Conservation (phyloP, 1,139 yeast species). For the Hyphopichia khmerensis region DNA sequence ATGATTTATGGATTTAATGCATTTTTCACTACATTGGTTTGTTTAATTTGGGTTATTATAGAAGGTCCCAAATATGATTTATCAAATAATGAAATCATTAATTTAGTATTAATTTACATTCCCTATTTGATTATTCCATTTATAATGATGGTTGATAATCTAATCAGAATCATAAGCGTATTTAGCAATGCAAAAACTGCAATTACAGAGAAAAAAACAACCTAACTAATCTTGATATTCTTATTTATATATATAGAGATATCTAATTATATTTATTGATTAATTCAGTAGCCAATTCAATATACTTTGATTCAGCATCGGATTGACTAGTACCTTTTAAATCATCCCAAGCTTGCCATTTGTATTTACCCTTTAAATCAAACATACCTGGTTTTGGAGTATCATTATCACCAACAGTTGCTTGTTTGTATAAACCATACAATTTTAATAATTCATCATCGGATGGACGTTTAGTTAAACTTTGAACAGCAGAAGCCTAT, state of each 20-base stretch:
- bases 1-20: constrained; percentile 80
- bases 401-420: constrained; percentile 92
- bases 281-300: constrained; percentile 70
- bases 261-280: constrained; percentile 43
- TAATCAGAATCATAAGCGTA: not conserved
- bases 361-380: constrained; percentile 92
- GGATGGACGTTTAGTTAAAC: constrained; percentile 71
- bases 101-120: constrained; percentile 53
- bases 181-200: not conserved
- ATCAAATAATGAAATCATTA: constrained; percentile 29
- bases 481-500: constrained; percentile 79
- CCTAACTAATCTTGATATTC: not conserved
- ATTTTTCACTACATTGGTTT: constrained; percentile 65
- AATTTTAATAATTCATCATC: constrained; percentile 82
- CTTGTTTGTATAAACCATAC: constrained; percentile 94
- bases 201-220: not conserved
- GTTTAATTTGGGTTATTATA: constrained; percentile 46
- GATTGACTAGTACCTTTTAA: constrained; percentile 82
- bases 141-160: constrained; percentile 50
- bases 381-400: constrained; percentile 83
- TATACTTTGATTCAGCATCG: constrained; percentile 88
- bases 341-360: constrained; percentile 96
- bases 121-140: constrained; percentile 72
- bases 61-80: constrained; percentile 37
- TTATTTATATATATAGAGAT: not conserved